Evolutionary conservation across 306 rosid genomes (phyloP).

Genomic region (Lablab purpureus): DNA sequence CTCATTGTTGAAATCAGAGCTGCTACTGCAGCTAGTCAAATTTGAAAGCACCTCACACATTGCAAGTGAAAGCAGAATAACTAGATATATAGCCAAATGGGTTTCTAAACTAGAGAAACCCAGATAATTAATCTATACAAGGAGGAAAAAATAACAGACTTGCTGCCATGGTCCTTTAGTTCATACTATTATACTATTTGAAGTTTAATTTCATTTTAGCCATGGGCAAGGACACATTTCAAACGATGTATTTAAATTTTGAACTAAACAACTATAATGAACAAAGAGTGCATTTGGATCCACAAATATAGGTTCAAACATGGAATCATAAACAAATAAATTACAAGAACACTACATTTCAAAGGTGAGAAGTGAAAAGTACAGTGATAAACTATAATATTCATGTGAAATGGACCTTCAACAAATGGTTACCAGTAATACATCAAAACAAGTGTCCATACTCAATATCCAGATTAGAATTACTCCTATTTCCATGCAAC

Average conservation of each 20-base stretch:
- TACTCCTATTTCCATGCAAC: slow-evolving; percentile 8
- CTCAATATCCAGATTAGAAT: slow-evolving; percentile 9
- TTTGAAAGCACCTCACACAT: slow-evolving; percentile 11
- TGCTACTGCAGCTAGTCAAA: slow-evolving; percentile 19
- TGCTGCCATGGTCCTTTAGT: slow-evolving; percentile 7
- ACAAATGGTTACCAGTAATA: not conserved
- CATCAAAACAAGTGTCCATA: slow-evolving; percentile 2
- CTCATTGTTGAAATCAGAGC: slow-evolving; percentile 14
- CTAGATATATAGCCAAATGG: not conserved
- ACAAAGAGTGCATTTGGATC: slow-evolving; percentile 12
- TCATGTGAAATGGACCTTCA: slow-evolving; percentile 23
- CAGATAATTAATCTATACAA: not conserved
- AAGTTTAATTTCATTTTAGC: not conserved
- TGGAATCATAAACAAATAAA: slow-evolving; percentile 9
- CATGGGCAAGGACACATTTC: not conserved
- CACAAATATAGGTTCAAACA: not conserved
- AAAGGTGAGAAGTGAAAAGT: slow-evolving; percentile 1
- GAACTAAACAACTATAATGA: not conserved
- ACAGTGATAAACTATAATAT: not conserved
- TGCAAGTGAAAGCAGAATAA: not conserved
- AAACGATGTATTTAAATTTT: slow-evolving; percentile 5
- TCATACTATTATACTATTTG: not conserved
- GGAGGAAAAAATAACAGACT: not conserved
- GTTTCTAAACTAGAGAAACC: not conserved
- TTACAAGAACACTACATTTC: not conserved